These are phyloP conservation scores for Nannochloris sp. DNA, from an alignment of 139 green algal species.

Conservation along the genomic window DNA sequence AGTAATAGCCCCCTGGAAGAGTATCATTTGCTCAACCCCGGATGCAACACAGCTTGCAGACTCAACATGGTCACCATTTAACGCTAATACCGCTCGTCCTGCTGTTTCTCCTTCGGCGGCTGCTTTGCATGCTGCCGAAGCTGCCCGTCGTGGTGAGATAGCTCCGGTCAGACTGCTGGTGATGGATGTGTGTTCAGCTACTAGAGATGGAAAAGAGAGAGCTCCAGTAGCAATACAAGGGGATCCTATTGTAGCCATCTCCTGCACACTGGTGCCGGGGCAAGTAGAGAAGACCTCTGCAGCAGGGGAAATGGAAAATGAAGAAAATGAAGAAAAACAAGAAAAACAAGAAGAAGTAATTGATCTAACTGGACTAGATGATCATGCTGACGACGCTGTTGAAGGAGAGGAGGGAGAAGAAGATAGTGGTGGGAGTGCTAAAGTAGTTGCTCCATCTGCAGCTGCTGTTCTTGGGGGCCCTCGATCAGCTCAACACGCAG, in stretches of 20 bases:
- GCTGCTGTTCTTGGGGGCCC: neutral
- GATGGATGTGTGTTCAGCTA: slow-evolving; percentile 47
- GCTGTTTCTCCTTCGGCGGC: neutral
- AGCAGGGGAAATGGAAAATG: too few relatives aligned
- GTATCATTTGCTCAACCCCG: slow-evolving; percentile 44
- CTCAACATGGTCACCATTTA: slow-evolving; percentile 30
- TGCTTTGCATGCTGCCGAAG: neutral
- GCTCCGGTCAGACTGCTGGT: slow-evolving; percentile 38
- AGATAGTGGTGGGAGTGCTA: slow-evolving; percentile 4
- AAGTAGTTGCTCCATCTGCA: neutral
- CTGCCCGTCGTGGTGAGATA: slow-evolving; percentile 41
- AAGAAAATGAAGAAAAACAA: too few relatives aligned
- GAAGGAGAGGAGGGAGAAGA: neutral
- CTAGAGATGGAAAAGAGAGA: slow-evolving; percentile 39
- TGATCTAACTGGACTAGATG: too few relatives aligned
- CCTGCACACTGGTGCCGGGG: slow-evolving; percentile 27
- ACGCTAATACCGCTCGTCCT: slow-evolving; percentile 4
- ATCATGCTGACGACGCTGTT: neutral
- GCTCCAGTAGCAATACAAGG: slow-evolving; percentile 20
- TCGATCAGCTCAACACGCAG: neutral
- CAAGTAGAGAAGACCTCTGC: neutral
- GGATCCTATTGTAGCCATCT: slow-evolving; percentile 56
- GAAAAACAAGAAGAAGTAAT: too few relatives aligned
- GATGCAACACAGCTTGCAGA: slow-evolving; percentile 69
- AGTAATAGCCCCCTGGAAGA: slow-evolving; percentile 36